phyloP scores from a whole-genome alignment of 768 basidiomycete species.

The Collybiopsis confluens region DNA sequence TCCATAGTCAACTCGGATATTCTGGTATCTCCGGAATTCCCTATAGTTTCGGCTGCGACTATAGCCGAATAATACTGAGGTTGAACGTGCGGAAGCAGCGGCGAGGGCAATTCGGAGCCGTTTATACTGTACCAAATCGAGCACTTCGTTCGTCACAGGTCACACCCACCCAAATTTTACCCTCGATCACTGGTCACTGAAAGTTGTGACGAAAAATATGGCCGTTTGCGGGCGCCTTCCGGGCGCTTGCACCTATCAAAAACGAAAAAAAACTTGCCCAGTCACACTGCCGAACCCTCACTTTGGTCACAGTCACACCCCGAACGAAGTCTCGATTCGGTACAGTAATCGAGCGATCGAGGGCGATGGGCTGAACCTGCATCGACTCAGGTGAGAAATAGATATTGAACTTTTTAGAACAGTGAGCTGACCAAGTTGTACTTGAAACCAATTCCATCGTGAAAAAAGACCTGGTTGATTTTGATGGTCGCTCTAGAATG shows the following conservation, averaged over 20 bases:
- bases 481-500: background rate
- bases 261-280: too few relatives aligned
- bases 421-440: conserved; percentile 45
- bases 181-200: too few relatives aligned
- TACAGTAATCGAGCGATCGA: conserved; percentile 38
- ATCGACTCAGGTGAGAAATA: background rate
- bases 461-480: conserved; percentile 49
- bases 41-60: conserved; percentile 37
- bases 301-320: too few relatives aligned
- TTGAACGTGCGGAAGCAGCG: conserved; percentile 38
- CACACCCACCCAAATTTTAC: too few relatives aligned
- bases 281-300: too few relatives aligned
- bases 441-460: conserved; percentile 67
- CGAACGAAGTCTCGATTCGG: too few relatives aligned
- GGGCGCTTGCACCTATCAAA: too few relatives aligned
- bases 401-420: background rate
- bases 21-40: conserved; percentile 24
- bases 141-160: too few relatives aligned
- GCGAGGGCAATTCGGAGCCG: conserved; percentile 34
- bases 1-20: conserved; percentile 32
- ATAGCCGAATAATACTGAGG: conserved; percentile 41
- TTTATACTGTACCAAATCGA: conserved; percentile 40
- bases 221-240: too few relatives aligned
- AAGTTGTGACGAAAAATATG: too few relatives aligned
- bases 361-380: conserved; percentile 40